Base-by-base conservation (phyloP, 2,329 filamentous ascomycete genomes). In the Penicillium sp. region DNA sequence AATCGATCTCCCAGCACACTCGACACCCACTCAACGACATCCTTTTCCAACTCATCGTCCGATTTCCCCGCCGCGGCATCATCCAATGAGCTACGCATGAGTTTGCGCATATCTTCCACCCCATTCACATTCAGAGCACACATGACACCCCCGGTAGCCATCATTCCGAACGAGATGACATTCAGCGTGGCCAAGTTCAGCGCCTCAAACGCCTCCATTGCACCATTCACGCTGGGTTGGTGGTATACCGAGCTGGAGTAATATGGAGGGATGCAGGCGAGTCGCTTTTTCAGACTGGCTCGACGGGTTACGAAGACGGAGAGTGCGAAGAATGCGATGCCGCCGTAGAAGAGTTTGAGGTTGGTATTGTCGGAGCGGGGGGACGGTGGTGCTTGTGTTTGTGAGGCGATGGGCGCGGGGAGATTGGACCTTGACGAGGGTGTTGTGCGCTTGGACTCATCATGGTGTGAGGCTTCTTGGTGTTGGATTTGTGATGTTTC, bases 181-280 rank as follows among this genome's bases (percentile, higher is more conserved):
- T 95, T 95, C 58, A 96, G 77, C 0, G 90, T 95, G 0, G 91
- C 93, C 33, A 96, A 74, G 42, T 84, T 86, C 24, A 98, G 74
- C 0, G 91, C 91, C 68, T 95, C 86, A 32, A 86, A 71, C 1
- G 91, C 91, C 54, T 96, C 84, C 35, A 86, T 66, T 1, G 81
- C 77, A 6, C 83, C 83, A 61, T 84, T 85, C 27, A 81, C 76
- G 11, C 64, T 54, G 1, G 66, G 69, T 36, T 69, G 61, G 56
- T 70, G 68, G 60, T 60, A 74, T 44, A 67, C 63, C 66, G 67
- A 68, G 76, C 71, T 68, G 38, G 54, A 74, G 76, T 86, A 95
- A 73, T 86, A 91, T 40, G 78, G 79, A 9, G 90, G 90, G 35
- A 81, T 71, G 9, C 81, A 73, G 24, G 80, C 74, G 24, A 79